Evolutionary conservation across 2,329 filamentous ascomycete genomes (phyloP).

Genomic region (Plenodomus tracheiphilus): DNA sequence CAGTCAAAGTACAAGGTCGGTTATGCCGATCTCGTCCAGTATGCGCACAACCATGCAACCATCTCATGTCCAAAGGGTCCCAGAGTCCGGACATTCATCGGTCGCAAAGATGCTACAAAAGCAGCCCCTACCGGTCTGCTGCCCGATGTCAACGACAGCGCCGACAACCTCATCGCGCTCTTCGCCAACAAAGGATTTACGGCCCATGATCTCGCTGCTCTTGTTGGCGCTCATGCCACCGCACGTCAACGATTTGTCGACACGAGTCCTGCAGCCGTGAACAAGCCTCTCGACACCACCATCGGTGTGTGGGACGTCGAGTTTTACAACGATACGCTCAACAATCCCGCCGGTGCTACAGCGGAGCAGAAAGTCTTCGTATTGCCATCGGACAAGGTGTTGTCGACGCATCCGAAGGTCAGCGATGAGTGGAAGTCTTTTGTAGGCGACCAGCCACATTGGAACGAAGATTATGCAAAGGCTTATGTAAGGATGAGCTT

Average conservation of each 20-base stretch:
- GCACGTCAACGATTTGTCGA: conserved; percentile 55
- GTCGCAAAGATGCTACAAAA: conserved; percentile 50
- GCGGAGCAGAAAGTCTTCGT: conserved; percentile 30
- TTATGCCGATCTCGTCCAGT: conserved; percentile 60
- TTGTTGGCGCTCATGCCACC: conserved; percentile 59
- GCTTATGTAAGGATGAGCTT: conserved; percentile 39
- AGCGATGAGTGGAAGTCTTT: conserved; percentile 29
- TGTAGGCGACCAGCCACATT: conserved; percentile 32
- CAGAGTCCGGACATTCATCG: conserved; percentile 54
- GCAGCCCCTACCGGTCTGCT: conserved; percentile 52
- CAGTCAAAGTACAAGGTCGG: conserved; percentile 50
- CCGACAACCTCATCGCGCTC: conserved; percentile 50
- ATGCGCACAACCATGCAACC: conserved; percentile 53
- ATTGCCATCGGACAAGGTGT: conserved; percentile 30
- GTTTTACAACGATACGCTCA: conserved; percentile 51
- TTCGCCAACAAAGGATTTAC: conserved; percentile 58
- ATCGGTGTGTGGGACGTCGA: conserved; percentile 55
- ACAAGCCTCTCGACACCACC: conserved; percentile 52
- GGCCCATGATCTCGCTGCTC: conserved; percentile 55
- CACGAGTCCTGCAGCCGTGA: conserved; percentile 37
- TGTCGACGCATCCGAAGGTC: conserved; percentile 32
- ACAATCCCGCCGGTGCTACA: conserved; percentile 21
- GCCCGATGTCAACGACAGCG: conserved; percentile 47
- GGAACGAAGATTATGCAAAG: conserved; percentile 38
- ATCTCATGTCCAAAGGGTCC: conserved; percentile 58